These are phyloP conservation scores for Fusarium anthophilum DNA, from an alignment of 2,329 filamentous ascomycete species.

Conservation along the genomic window DNA sequence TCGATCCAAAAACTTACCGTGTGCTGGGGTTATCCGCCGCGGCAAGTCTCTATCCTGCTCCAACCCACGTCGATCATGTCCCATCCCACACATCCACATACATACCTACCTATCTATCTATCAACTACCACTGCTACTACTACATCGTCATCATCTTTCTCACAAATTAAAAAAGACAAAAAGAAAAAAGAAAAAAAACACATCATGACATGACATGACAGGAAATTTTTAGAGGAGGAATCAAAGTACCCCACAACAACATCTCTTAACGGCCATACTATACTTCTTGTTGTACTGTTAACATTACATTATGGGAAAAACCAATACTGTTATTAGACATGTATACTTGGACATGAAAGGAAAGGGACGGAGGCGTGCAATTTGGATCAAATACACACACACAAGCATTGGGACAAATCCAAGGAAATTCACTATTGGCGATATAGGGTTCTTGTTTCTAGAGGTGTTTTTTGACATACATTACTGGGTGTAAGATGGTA, in stretches of 20 bases:
- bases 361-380: slow-evolving; percentile 6
- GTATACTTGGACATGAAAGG: neutral
- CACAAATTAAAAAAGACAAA: neutral
- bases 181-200: neutral
- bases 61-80: slow-evolving; percentile 21
- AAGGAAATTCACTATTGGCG: slow-evolving; percentile 20
- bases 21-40: slow-evolving; percentile 15
- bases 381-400: neutral
- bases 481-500: neutral
- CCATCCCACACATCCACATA: slow-evolving; percentile 1
- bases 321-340: neutral
- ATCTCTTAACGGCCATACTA: slow-evolving; percentile 18
- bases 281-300: slow-evolving; percentile 19
- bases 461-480: slow-evolving; percentile 9
- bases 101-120: neutral
- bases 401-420: slow-evolving; percentile 18
- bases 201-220: neutral
- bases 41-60: slow-evolving; percentile 20
- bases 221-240: slow-evolving; percentile 23
- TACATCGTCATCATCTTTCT: neutral
- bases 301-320: neutral
- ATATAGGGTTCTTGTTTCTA: slow-evolving; percentile 18
- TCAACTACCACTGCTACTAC: neutral
- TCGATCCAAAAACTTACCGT: slow-evolving; percentile 18
- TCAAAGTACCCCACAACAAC: neutral